Conservation (phyloP, 2,329 filamentous ascomycete species). For the Colletotrichum siamense region DNA sequence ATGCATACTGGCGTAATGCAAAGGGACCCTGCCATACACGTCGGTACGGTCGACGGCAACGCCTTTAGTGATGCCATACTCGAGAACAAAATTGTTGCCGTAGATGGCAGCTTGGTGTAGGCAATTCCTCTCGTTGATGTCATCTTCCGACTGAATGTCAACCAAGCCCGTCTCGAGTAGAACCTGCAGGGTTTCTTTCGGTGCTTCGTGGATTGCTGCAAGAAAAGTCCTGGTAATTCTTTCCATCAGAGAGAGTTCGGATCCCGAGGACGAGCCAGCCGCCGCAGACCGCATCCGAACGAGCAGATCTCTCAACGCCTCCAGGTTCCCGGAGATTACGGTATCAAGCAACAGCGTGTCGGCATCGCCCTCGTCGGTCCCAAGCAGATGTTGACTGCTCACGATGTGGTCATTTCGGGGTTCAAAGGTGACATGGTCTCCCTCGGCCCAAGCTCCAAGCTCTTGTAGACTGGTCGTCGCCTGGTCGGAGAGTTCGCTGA, state of each 20-base stretch:
- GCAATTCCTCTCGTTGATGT: constrained; percentile 97
- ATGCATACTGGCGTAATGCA: constrained; percentile 97
- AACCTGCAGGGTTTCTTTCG: constrained; percentile 75
- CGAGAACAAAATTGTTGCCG: constrained; percentile 79
- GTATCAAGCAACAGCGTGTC: constrained; percentile 89
- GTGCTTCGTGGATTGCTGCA: constrained; percentile 85
- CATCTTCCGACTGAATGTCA: constrained; percentile 91
- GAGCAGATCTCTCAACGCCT: constrained; percentile 82
- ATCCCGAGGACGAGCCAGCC: constrained; percentile 57
- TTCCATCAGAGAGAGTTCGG: constrained; percentile 65
- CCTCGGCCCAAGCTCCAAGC: constrained; percentile 95
- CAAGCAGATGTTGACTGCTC: constrained; percentile 68
- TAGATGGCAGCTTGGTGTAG: constrained; percentile 97
- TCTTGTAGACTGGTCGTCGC: constrained; percentile 96
- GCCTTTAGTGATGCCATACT: constrained; percentile 74
- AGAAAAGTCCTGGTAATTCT: constrained; percentile 90
- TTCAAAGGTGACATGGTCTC: constrained; percentile 88
- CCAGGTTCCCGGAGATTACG: constrained; percentile 80
- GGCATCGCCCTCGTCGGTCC: constrained; percentile 86
- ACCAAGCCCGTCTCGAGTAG: constrained; percentile 83
- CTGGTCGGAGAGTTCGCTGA: constrained; percentile 95
- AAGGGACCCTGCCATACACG: constrained; percentile 90
- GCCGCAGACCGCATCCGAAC: constrained; percentile 64
- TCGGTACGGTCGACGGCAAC: constrained; percentile 84
- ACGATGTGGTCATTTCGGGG: constrained; percentile 65